phyloP scores from a whole-genome alignment of 176 grass and related monocot species.

The Eremochloa ophiuroides region DNA sequence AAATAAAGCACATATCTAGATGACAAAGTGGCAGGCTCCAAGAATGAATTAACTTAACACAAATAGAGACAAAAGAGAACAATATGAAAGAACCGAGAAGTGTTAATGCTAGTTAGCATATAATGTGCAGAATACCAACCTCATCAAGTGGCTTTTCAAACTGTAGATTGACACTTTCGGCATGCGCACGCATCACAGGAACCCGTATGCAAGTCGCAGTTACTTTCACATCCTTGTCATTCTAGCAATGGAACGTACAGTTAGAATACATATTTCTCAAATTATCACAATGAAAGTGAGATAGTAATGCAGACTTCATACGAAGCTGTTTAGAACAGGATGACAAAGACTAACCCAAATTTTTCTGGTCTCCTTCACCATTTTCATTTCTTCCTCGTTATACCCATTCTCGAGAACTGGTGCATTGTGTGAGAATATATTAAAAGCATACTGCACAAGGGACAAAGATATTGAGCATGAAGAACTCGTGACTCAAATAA shows the following conservation, averaged over 20 bases:
- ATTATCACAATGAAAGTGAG: neutral
- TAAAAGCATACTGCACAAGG: conserved; percentile 89
- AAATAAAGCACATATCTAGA: neutral
- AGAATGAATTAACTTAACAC: neutral
- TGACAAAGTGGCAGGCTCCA: neutral
- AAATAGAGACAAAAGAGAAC: neutral
- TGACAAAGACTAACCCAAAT: conserved; percentile 61
- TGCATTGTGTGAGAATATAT: conserved; percentile 97
- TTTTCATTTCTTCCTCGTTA: conserved; percentile 98
- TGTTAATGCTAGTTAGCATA: neutral
- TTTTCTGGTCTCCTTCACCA: conserved; percentile 92
- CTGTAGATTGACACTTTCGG: conserved; percentile 89
- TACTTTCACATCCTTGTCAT: conserved; percentile 83
- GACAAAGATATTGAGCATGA: conserved; percentile 23
- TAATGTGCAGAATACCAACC: conserved; percentile 43
- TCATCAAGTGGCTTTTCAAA: conserved; percentile 93
- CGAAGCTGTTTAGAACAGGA: neutral
- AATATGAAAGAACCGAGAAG: neutral
- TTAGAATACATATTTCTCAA: conserved; percentile 7
- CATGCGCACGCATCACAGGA: conserved; percentile 87
- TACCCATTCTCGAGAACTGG: conserved; percentile 87
- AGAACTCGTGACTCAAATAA: neutral
- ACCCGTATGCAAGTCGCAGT: conserved; percentile 95
- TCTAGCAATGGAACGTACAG: conserved; percentile 35
- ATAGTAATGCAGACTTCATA: neutral